phyloP scores from a whole-genome alignment of 108 stramenopile species.

The Aurantiochytrium sp. region DNA sequence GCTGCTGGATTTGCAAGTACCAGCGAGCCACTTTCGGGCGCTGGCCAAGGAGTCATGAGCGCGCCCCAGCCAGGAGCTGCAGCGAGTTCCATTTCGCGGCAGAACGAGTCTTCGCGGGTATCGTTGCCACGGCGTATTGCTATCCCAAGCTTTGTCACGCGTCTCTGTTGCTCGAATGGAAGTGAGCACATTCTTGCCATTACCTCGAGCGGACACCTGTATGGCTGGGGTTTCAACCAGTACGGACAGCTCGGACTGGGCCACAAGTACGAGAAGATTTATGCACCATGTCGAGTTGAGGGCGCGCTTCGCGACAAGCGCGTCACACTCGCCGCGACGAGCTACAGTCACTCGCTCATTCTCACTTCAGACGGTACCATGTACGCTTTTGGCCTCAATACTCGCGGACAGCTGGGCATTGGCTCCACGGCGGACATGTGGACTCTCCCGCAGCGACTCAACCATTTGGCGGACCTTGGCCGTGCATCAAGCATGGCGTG shows the following conservation, averaged over 20 bases:
- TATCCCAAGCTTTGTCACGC: not conserved
- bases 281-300: not conserved
- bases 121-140: not conserved
- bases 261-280: slow-evolving; percentile 9
- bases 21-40: too few species aligned
- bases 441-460: not conserved
- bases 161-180: not conserved
- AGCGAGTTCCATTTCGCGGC: not conserved
- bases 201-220: not conserved
- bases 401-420: not conserved
- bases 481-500: not conserved
- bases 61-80: not conserved
- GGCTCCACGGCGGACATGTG: slow-evolving; percentile 2
- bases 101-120: not conserved
- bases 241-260: slow-evolving; percentile 1
- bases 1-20: too few species aligned
- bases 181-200: slow-evolving; percentile 6
- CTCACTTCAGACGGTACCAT: not conserved
- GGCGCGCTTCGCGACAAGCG: slow-evolving; percentile 7
- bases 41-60: not conserved
- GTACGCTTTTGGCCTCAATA: not conserved
- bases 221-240: slow-evolving; percentile 4
- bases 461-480: not conserved
- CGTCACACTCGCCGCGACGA: not conserved
- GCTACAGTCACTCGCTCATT: slow-evolving; percentile 7